Evolutionary conservation across 225 moss, liverwort and hornwort species (phyloP).

Genomic region (Pseudisothecium myosuroides): DNA sequence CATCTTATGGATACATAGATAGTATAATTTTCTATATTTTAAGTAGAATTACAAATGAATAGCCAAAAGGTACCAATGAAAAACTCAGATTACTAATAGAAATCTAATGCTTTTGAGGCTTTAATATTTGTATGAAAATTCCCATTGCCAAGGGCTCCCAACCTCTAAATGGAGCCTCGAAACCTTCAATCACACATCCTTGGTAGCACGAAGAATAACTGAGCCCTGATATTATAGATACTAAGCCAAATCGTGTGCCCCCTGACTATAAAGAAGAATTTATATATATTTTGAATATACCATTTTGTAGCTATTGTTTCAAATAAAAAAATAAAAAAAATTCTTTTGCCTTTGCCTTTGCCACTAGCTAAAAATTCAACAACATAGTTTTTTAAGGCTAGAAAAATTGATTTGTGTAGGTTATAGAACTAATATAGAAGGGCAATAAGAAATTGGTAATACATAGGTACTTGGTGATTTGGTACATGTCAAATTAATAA

Average conservation of each 20-base stretch:
- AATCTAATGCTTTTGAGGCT: background rate
- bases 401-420: background rate
- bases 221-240: background rate
- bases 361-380: background rate
- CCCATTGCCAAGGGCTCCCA: accelerated
- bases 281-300: too few relatives aligned
- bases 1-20: too few relatives aligned
- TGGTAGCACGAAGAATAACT: too few relatives aligned
- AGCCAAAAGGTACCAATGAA: accelerated
- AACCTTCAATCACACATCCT: too few relatives aligned
- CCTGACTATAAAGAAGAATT: background rate
- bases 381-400: background rate
- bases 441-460: background rate
- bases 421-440: too few relatives aligned
- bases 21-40: background rate
- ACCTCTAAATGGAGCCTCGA: too few relatives aligned
- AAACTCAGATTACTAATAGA: too few relatives aligned
- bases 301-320: background rate
- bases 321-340: background rate
- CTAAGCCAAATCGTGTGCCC: background rate
- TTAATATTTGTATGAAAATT: too few relatives aligned
- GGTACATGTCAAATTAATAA: background rate
- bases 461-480: too few relatives aligned
- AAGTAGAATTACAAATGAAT: background rate
- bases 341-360: too few relatives aligned